A percentile compares a stretch with the other conserved stretches of the same genome.
Evolutionary conservation across 1,284 basidiomycete species (phyloP).

Genomic region (Gomphus bonarii): DNA sequence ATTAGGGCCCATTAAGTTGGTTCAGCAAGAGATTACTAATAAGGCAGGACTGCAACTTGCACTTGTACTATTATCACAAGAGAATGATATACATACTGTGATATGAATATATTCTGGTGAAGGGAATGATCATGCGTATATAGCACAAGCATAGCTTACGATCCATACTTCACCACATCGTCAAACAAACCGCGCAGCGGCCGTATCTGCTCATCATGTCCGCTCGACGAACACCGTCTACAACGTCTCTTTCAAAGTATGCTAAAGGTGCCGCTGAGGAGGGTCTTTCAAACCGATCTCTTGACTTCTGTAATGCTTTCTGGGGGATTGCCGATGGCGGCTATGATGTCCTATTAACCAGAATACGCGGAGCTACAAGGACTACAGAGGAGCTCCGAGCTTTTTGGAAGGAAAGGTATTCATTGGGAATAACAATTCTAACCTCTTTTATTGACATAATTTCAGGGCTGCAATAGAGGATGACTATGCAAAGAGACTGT

Average conservation of each 20-base stretch:
- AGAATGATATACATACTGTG: neutral
- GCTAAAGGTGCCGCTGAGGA: slow-evolving; percentile 40
- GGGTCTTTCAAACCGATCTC: slow-evolving; percentile 28
- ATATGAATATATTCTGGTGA: neutral
- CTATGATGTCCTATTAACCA: slow-evolving; percentile 81
- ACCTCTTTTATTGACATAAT: neutral
- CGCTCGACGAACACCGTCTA: slow-evolving; percentile 61
- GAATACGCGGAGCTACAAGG: slow-evolving; percentile 77
- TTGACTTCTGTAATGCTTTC: slow-evolving; percentile 95
- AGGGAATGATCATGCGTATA: no score
- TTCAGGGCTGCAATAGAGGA: slow-evolving; percentile 80
- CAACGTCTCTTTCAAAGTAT: slow-evolving; percentile 61
- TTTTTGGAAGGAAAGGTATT: slow-evolving; percentile 87
- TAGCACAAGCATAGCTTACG: neutral
- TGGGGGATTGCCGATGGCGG: slow-evolving; percentile 85
- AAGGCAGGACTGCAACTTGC: neutral
- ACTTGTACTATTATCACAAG: neutral
- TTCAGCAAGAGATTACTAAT: neutral
- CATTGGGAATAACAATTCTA: slow-evolving; percentile 11
- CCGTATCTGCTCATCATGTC: slow-evolving; percentile 15
- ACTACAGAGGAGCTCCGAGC: slow-evolving; percentile 82
- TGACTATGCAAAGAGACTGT: slow-evolving; percentile 85
- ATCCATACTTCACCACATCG: neutral
- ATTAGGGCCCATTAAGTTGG: neutral
- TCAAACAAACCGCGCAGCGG: neutral